Conservation (phyloP, 2,329 filamentous ascomycete genomes). For the Beauveria brongniartii region DNA sequence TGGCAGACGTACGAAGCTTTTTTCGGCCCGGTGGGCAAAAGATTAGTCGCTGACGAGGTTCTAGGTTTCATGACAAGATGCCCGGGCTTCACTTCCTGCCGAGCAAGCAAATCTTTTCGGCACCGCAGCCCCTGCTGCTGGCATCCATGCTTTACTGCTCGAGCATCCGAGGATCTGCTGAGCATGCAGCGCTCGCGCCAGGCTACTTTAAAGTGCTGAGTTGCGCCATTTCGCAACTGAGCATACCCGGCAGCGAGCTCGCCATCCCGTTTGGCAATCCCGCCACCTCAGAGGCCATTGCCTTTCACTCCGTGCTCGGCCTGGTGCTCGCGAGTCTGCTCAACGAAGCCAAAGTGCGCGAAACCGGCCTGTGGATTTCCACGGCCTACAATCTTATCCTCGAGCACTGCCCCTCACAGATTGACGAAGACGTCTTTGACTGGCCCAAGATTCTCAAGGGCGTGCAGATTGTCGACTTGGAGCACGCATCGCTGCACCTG, state of each 20-base stretch:
- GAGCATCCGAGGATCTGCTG: slow-evolving; percentile 24
- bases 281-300: slow-evolving; percentile 27
- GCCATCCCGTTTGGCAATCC: slow-evolving; percentile 18
- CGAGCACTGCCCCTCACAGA: slow-evolving; percentile 31
- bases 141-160: slow-evolving; percentile 37
- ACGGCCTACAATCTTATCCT: slow-evolving; percentile 33
- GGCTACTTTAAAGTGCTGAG: slow-evolving; percentile 32
- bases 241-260: slow-evolving; percentile 26
- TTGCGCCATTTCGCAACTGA: slow-evolving; percentile 31
- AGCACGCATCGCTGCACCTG: slow-evolving; percentile 35
- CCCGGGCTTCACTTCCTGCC: slow-evolving; percentile 37
- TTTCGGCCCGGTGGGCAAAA: background rate
- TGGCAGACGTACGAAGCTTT: slow-evolving; percentile 21
- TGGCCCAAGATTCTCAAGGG: slow-evolving; percentile 33
- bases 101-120: slow-evolving; percentile 32
- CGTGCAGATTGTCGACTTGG: slow-evolving; percentile 34
- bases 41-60: slow-evolving; percentile 13
- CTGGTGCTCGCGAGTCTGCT: slow-evolving; percentile 33
- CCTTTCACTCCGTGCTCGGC: slow-evolving; percentile 34
- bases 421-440: slow-evolving; percentile 29
- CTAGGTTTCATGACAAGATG: slow-evolving; percentile 35
- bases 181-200: slow-evolving; percentile 26
- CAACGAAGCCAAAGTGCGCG: slow-evolving; percentile 31
- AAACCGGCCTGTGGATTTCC: slow-evolving; percentile 36
- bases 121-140: slow-evolving; percentile 33